Percentiles rank a stretch among this genome's conserved stretches.
phyloP scores from a whole-genome alignment of 2,329 filamentous ascomycete genomes.

The Elsinoe fawcettii region DNA sequence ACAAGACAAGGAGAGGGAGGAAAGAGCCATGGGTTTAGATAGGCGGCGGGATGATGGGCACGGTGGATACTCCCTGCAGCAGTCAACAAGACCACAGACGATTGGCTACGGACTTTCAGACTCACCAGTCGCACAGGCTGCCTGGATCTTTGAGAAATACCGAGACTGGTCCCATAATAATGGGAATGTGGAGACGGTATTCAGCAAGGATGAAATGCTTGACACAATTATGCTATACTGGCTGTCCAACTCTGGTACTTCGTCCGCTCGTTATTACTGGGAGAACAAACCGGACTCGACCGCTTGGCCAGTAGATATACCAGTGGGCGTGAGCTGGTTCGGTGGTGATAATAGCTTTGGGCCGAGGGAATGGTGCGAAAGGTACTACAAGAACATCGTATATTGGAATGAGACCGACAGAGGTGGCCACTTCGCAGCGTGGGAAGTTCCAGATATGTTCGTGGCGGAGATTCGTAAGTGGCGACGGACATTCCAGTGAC shows the following conservation, averaged over 20 bases:
- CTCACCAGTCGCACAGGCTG: conserved; percentile 21
- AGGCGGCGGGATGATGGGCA: neutral
- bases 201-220: conserved; percentile 25
- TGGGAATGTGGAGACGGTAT: conserved; percentile 20
- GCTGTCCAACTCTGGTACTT: conserved; percentile 24
- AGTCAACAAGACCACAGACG: neutral
- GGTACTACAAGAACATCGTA: conserved; percentile 18
- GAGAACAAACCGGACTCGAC: conserved; percentile 22
- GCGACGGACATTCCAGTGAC: no score
- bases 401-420: conserved; percentile 18
- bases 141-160: conserved; percentile 23
- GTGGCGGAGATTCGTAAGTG: conserved; percentile 17
- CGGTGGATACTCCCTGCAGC: conserved; percentile 11
- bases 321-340: conserved; percentile 23
- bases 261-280: conserved; percentile 24
- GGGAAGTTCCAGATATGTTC: conserved; percentile 15
- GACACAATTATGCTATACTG: conserved; percentile 21
- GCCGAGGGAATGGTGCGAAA: conserved; percentile 19
- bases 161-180: conserved; percentile 18
- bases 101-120: conserved; percentile 21
- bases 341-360: conserved; percentile 18
- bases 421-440: conserved; percentile 20
- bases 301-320: conserved; percentile 21
- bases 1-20: conserved; percentile 14
- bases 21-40: conserved; percentile 14